These are phyloP conservation scores for Inonotus obliquus DNA, from an alignment of 1,284 basidiomycete species.

Conservation along the genomic window DNA sequence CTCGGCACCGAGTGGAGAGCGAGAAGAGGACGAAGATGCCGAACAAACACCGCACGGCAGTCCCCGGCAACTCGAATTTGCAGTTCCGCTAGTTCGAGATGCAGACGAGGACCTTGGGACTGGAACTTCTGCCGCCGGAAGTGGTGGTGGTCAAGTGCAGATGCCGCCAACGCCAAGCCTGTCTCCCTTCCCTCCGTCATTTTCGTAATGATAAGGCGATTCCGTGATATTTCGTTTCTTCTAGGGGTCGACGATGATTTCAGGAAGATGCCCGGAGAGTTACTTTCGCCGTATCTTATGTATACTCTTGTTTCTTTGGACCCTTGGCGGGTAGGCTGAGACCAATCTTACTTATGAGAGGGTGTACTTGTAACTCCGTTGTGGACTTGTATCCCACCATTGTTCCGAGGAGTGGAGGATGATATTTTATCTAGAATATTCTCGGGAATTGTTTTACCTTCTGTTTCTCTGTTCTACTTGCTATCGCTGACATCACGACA, in stretches of 20 bases:
- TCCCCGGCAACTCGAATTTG: slow-evolving; percentile 7
- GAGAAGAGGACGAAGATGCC: not conserved
- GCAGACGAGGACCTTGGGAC: not conserved
- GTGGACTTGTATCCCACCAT: not conserved
- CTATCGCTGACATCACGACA: not conserved
- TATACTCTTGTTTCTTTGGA: too few species aligned
- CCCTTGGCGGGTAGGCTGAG: too few species aligned
- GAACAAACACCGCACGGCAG: slow-evolving; percentile 8
- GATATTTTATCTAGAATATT: slow-evolving; percentile 1
- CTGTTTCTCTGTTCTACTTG: not conserved
- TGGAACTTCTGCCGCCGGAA: not conserved
- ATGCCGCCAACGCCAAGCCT: slow-evolving; percentile 15
- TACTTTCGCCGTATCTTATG: too few species aligned
- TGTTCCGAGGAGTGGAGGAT: not conserved
- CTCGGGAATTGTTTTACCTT: not conserved
- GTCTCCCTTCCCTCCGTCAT: slow-evolving; percentile 9
- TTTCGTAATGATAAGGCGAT: not conserved
- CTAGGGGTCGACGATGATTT: not conserved
- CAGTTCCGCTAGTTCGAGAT: not conserved
- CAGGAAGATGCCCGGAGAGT: not conserved
- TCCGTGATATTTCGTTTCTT: not conserved
- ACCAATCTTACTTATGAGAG: too few species aligned
- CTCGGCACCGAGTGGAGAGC: not conserved
- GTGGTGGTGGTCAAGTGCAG: not conserved
- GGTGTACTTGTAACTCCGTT: too few species aligned